Conservation (phyloP, 2,329 filamentous ascomycete species). For the Colletotrichum agaves region DNA sequence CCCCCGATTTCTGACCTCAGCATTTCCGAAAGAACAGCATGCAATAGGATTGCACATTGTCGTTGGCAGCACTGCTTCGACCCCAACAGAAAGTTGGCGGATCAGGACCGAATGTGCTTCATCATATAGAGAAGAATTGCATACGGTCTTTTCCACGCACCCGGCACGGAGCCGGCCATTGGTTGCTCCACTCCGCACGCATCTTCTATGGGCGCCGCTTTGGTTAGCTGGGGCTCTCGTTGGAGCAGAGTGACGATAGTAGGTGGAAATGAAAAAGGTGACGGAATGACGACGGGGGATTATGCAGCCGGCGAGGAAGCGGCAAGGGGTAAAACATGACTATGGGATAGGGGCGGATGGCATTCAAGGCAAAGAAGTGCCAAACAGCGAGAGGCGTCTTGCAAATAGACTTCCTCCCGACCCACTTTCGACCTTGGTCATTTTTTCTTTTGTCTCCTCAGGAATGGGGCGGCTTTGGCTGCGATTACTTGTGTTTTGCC, state of each 20-base stretch:
- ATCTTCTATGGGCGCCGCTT: background rate
- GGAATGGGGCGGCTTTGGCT: slow-evolving; percentile 7
- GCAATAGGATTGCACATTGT: slow-evolving; percentile 34
- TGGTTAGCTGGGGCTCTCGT: slow-evolving; percentile 1
- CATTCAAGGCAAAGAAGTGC: background rate
- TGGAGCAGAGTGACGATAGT: slow-evolving; percentile 20
- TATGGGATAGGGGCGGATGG: background rate
- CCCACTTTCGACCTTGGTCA: background rate
- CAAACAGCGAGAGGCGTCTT: background rate
- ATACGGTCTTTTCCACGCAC: background rate
- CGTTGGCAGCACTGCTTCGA: background rate
- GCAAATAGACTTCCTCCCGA: background rate
- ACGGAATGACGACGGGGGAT: slow-evolving; percentile 1
- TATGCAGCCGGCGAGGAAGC: background rate
- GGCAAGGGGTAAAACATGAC: background rate
- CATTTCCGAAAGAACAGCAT: slow-evolving; percentile 33
- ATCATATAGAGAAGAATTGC: slow-evolving; percentile 17
- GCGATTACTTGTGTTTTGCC: background rate
- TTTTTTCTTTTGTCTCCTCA: slow-evolving; percentile 18
- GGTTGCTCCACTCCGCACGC: background rate
- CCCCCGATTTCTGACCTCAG: background rate
- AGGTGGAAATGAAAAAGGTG: slow-evolving; percentile 24
- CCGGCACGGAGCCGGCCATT: background rate
- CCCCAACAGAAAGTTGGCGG: slow-evolving; percentile 7
- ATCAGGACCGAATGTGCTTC: slow-evolving; percentile 7